Evolutionary conservation across 148 eudicot genomes (phyloP).

Genomic region (Camellia sinensis): DNA sequence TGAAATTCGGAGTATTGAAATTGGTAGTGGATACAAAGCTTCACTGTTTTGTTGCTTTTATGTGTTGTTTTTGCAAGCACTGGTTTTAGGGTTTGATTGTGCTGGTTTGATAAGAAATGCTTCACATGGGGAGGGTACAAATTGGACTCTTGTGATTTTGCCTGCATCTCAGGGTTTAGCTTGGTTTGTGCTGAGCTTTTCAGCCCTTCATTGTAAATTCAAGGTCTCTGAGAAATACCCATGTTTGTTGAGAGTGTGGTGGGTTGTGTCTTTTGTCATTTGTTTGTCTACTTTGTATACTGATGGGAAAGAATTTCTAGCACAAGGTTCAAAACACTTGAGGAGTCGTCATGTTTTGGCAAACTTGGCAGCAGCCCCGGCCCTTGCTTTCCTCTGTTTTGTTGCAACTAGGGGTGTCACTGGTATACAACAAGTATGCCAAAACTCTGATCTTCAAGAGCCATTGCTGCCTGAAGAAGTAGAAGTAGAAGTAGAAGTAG

Average conservation of each 20-base stretch:
- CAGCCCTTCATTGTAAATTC: constrained; percentile 63
- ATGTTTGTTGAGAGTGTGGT: constrained; percentile 75
- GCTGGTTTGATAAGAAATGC: constrained; percentile 47
- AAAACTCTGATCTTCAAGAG: constrained; percentile 78
- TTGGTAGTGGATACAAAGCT: constrained; percentile 55
- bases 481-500: constrained; percentile 20
- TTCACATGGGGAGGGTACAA: constrained; percentile 39
- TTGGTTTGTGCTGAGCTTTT: constrained; percentile 82
- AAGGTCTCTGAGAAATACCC: constrained; percentile 63
- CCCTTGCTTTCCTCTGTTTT: constrained; percentile 74
- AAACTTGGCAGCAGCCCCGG: constrained; percentile 61
- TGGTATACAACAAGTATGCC: constrained; percentile 54
- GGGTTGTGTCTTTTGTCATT: constrained; percentile 68
- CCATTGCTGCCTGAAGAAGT: constrained; percentile 64
- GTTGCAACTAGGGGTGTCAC: constrained; percentile 66
- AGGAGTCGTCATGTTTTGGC: constrained; percentile 62
- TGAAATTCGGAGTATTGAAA: constrained; percentile 47
- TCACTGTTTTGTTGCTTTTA: constrained; percentile 72
- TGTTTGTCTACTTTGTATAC: constrained; percentile 59
- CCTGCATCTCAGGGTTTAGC: constrained; percentile 71
- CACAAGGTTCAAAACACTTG: constrained; percentile 52
- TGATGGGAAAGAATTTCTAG: constrained; percentile 56
- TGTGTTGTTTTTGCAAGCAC: constrained; percentile 59
- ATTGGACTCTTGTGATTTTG: constrained; percentile 54
- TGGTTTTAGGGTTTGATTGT: constrained; percentile 71